These are phyloP conservation scores for Mucor lusitanicus DNA, from an alignment of 371 early-diverging fungal species.

Conservation along the genomic window DNA sequence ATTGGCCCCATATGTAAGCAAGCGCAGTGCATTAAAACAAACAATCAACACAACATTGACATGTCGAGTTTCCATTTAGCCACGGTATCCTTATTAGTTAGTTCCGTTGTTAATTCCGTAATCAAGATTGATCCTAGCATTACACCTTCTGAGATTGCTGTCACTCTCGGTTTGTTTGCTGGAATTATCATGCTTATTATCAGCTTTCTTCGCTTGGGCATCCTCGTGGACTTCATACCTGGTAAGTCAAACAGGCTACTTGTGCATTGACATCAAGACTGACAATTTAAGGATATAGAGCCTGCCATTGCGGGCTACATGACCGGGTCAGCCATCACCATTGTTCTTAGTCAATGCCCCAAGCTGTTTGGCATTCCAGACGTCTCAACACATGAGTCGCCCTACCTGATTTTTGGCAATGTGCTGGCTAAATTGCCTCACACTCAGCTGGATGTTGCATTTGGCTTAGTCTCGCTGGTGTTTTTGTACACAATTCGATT, in stretches of 20 bases:
- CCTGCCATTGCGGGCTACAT: conserved; percentile 77
- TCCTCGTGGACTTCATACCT: conserved; percentile 87
- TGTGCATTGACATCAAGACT: conserved; percentile 1
- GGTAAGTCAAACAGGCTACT: conserved; percentile 4
- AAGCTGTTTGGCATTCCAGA: conserved; percentile 71
- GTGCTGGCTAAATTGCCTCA: conserved; percentile 38
- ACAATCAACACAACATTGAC: neutral
- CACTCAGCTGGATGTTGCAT: conserved; percentile 48
- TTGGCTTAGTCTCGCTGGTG: conserved; percentile 48
- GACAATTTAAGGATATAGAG: conserved; percentile 3
- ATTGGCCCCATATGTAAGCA: conserved; percentile 73
- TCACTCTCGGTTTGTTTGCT: conserved; percentile 55
- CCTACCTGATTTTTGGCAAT: conserved; percentile 54
- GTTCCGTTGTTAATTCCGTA: conserved; percentile 58
- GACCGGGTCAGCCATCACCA: conserved; percentile 74
- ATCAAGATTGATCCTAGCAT: conserved; percentile 20
- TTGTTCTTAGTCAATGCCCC: conserved; percentile 73
- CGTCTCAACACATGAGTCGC: conserved; percentile 55
- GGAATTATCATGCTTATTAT: conserved; percentile 62
- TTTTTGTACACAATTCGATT: conserved; percentile 42
- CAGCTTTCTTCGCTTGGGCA: conserved; percentile 76
- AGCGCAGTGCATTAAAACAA: neutral
- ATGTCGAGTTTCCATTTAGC: conserved; percentile 40
- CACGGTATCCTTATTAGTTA: conserved; percentile 76
- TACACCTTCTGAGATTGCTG: conserved; percentile 48